Evolutionary conservation across 2,329 filamentous ascomycete species (phyloP).

Genomic region (Pyricularia pennisetigena): DNA sequence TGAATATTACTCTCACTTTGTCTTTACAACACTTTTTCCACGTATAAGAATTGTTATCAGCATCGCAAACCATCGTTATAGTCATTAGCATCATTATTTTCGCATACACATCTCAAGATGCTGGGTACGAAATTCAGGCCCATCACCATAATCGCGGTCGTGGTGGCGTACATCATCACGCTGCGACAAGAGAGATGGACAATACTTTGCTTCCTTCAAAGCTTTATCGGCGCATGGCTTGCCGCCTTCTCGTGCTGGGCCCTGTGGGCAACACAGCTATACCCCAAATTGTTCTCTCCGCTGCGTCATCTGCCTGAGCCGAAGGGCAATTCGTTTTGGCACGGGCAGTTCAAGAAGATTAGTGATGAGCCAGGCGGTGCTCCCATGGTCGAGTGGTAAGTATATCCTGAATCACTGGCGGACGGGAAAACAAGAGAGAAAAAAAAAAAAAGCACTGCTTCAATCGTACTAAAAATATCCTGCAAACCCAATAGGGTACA

Average conservation of each 20-base stretch:
- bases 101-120: background rate
- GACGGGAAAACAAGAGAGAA: background rate
- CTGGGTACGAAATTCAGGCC: background rate
- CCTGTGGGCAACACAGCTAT: slow-evolving; percentile 34
- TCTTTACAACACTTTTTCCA: background rate
- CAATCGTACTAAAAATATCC: background rate
- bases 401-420: background rate
- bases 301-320: slow-evolving; percentile 37
- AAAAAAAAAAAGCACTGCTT: background rate
- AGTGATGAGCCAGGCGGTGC: slow-evolving; percentile 26
- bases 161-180: slow-evolving; percentile 20
- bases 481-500: slow-evolving; percentile 36
- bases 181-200: slow-evolving; percentile 20
- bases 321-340: slow-evolving; percentile 29
- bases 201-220: slow-evolving; percentile 17
- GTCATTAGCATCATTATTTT: background rate
- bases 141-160: slow-evolving; percentile 18
- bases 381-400: slow-evolving; percentile 38
- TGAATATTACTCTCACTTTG: background rate
- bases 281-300: slow-evolving; percentile 39
- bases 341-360: slow-evolving; percentile 37
- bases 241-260: slow-evolving; percentile 23
- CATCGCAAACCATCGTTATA: background rate
- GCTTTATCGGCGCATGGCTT: slow-evolving; percentile 25
- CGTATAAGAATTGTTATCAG: background rate